Evolutionary conservation across 2,329 filamentous ascomycete species (phyloP), one percentile per base, ranked within the genome.

Genomic region (Fusarium sp.): DNA sequence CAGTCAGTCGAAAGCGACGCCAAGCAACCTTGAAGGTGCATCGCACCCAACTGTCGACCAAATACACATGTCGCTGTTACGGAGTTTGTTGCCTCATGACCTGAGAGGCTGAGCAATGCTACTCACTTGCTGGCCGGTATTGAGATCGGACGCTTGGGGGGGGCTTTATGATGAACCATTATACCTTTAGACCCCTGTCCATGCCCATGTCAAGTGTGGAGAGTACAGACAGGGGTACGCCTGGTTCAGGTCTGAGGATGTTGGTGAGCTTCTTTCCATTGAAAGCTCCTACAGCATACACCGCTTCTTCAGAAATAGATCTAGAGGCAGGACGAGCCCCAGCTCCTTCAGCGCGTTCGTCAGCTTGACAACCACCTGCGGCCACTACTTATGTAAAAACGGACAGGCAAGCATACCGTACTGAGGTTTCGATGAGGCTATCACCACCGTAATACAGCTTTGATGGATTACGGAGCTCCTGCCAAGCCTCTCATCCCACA

Each of bases 301-400:
- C 70, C 70, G 70, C 70, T 70, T 73, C 66, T 73, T 72, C 45
- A 44, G 52, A 55, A 39, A 48, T 42, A 38, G 57, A 29, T 52
- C 39, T 49, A 33, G 56, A 48, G 54, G 51, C 35, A 31, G 49
- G 39, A 70, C 51, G 48, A 49, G 61, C 39, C 51, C 52, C 57
- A 57, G 38, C 35, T 33, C 38, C 48, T 69, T 55, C 48, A 45
- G 37, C 44, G 21, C 44, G 23, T 21, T 45, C 39, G 51, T 46
- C 44, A 63, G 19, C 33, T 39, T 57, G 39, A n/a, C 29, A 49
- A 38, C 18, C 35, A 39, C 41, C 25, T n/a, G 48, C n/a, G 31
- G 29, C 41, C 46, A 48, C 52, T 44, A 16, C 23, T 39, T 14
- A 14, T n/a, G n/a, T 21, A 60, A 49, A 39, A 54, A 38, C 39